Evolutionary conservation across 345 rosid species (phyloP), one percentile per base, ranked within the genome.

Genomic region (Kandelia obovata): DNA sequence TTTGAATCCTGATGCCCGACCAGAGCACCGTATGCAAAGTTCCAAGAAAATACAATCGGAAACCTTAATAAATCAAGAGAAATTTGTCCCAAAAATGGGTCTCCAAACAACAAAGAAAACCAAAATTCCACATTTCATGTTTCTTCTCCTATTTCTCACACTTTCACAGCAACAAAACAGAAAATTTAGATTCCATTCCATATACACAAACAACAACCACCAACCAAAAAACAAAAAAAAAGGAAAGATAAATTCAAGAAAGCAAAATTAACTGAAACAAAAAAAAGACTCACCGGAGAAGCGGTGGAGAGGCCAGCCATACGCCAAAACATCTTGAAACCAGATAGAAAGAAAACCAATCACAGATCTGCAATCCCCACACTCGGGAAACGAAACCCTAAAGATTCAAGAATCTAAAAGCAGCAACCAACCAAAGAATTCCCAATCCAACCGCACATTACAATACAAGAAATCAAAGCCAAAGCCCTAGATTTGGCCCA

Each of bases 241-340:
- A 43, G 2, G 19, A 31, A 39, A 72, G 73, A 69, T 8, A 35
- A 39, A 47, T 21, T 49, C 34, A 35, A 52, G 21, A 21, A 21
- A 21, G 21, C 21, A 21, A 21, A 21, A 21, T 21, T 32, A 32
- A 59, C 5, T 15, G 11, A 25, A 53, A 52, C 21, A 11, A 26
- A 21, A n/a, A 55, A 59, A 31, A 53, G 55, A 83, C 95, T 83
- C 79, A 92, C 98, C 73, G 96, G 95, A 74, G 98, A 92, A 20
- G 96, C 91, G 62, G 98, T 84, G 72, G 96, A 88, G 80, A 92
- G 84, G 53, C 95, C 96, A 9, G 95, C 84, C 95, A 92, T 92
- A 56, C 92, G 96, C 98, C 98, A 92, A 77, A 92, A 92, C 98
- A 92, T 92, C 75, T 81, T 69, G 43, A 74, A 34, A 71, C 37